These are phyloP conservation scores for Pestalotiopsis sp. DNA, from an alignment of 2,329 filamentous ascomycete species.

Conservation along the genomic window DNA sequence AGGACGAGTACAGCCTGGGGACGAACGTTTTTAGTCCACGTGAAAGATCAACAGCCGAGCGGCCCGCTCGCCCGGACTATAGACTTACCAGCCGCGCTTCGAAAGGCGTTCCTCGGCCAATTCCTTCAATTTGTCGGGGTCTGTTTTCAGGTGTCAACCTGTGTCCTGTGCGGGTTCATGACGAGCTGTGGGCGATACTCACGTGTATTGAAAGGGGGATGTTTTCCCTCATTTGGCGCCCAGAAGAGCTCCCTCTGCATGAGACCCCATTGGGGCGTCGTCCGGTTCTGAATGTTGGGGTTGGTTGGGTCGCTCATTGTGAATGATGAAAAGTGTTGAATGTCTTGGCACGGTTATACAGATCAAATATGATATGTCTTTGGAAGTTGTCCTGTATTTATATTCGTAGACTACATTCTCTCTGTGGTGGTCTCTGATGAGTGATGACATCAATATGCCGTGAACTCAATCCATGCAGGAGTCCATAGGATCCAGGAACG, in stretches of 20 bases:
- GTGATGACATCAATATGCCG: conserved; percentile 7
- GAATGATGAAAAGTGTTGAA: not conserved
- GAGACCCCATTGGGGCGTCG: conserved; percentile 29
- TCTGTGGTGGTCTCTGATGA: not conserved
- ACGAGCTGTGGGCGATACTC: not conserved
- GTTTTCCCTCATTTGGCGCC: conserved; percentile 28
- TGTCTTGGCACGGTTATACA: not conserved
- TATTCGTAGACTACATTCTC: not conserved
- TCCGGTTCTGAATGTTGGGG: conserved; percentile 25
- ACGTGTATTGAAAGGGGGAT: conserved; percentile 28
- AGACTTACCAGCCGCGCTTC: conserved; percentile 53
- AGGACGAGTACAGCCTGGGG: conserved; percentile 58
- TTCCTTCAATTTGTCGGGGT: conserved; percentile 61
- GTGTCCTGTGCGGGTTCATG: too few relatives aligned
- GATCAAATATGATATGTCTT: too few relatives aligned
- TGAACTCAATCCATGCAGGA: not conserved
- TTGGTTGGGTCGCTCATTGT: conserved; percentile 30
- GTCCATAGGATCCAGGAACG: not conserved
- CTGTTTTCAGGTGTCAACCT: conserved; percentile 24
- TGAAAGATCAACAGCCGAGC: not conserved
- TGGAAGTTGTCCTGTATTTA: too few relatives aligned
- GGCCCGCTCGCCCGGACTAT: not conserved
- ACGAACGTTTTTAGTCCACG: too few relatives aligned
- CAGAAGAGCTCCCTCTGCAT: conserved; percentile 30
- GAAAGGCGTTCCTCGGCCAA: conserved; percentile 58